Percentiles rank a stretch among this genome's conserved stretches.
Conservation (phyloP, 306 rosid species). For the Trichosanthes cucumerina region DNA sequence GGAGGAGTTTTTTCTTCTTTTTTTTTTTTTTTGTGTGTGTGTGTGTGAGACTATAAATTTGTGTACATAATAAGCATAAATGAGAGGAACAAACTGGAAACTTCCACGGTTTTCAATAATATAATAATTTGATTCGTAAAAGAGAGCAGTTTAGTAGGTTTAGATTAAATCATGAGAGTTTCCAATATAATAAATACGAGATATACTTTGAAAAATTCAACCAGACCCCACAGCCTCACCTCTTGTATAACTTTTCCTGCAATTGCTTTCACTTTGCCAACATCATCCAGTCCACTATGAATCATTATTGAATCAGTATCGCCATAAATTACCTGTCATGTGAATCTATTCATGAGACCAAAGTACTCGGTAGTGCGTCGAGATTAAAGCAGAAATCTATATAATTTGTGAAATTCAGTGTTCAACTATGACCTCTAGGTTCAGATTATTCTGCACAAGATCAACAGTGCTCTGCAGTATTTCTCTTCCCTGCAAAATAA, state of each 20-base stretch:
- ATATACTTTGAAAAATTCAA: background rate
- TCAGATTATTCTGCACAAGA: slow-evolving; percentile 84
- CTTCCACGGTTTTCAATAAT: background rate
- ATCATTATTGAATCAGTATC: slow-evolving; percentile 98
- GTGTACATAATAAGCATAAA: background rate
- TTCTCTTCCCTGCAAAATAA: slow-evolving; percentile 79
- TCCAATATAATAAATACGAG: background rate
- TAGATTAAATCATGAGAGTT: background rate
- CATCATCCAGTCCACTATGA: slow-evolving; percentile 87
- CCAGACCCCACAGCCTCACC: slow-evolving; percentile 37
- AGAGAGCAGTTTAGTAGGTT: background rate
- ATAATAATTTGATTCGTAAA: background rate
- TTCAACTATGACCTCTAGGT: slow-evolving; percentile 62
- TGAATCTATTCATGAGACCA: background rate
- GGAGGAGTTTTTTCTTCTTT: background rate
- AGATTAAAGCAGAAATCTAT: slow-evolving; percentile 1
- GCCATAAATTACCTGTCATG: slow-evolving; percentile 76
- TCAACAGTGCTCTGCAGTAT: slow-evolving; percentile 92
- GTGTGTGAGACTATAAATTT: background rate
- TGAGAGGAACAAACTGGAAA: background rate
- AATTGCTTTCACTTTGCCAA: slow-evolving; percentile 62
- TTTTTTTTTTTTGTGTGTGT: background rate
- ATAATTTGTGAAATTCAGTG: slow-evolving; percentile 8
- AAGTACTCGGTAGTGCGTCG: background rate
- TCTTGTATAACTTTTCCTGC: slow-evolving; percentile 84